Evolutionary conservation across 352 stramenopile genomes (phyloP), one percentile per base, ranked within the genome.

Genomic region (Phytophthora crassamura): DNA sequence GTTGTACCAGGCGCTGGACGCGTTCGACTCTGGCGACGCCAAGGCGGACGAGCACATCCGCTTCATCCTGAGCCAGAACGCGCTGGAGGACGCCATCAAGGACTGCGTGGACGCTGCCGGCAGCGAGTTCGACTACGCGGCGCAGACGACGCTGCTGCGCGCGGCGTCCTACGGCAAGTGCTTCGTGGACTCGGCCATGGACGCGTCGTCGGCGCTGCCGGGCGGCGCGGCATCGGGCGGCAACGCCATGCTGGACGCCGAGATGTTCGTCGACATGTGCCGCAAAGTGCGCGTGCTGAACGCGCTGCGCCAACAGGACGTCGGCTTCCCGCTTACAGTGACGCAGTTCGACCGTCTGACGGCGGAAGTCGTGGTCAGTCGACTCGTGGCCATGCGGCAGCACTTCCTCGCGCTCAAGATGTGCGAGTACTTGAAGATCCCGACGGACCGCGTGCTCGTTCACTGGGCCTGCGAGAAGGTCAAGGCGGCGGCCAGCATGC

Each of bases 401-500:
- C 89, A 97, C 72, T 94, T 96, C 45, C 69, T 97, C 11, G 90
- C 91, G n/a, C 80, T 96, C 32, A 97, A 96, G 64, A 93, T 97
- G 38, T 97, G 91, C 67, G 82, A 97, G 39, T 94, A 96, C 62
- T 50, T 97, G 32, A 86, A 91, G 58, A 82, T 94, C 36, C 78
- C 90, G n/a, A 95, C 88, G 3, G 88, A 97, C 62, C 83, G 85
- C 15, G 90, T 98, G 35, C 77, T 97, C 9, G 87, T 97, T 12
- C 84, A 96, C 67, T 97, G 91, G 91, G 91, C 91, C 10, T 97
- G 91, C 64, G 89, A 94, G 50, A 96, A 96, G 61, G 84, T 97
- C 22, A 91, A 91, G 70, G 77, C 81, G 1, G 78, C 81, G 1
- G 75, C 70, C 8, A 72, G 88, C 16, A 75, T 88, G 10, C 69